Evolutionary conservation across 257 asterid genomes (phyloP), one percentile per base, ranked within the genome.

Genomic region (Nicotiana sylvestris): DNA sequence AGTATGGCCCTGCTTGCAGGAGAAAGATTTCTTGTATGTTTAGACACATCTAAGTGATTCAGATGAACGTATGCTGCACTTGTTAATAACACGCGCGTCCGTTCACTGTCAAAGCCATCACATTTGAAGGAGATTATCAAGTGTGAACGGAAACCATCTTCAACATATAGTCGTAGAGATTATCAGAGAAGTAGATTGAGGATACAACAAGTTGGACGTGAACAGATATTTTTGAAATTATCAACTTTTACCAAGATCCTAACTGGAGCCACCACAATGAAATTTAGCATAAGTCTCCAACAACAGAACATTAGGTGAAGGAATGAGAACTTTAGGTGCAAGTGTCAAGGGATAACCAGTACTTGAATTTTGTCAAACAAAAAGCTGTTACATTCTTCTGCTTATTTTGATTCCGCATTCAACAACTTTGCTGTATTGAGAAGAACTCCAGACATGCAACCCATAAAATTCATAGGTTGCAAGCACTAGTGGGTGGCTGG

Each of bases 41-140:
- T 93, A 55, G 95, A 90, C 81, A 92, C 91, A 86, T 96, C 97
- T 21, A 93, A 86, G 90, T 91, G 94, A 56, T 89, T 92, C 29
- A 96, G 91, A 90, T 94, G 99, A 87, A 96, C 92, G 85, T 83
- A 93, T 35, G 98, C 99, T 39, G 99, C 98, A 88, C 93, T 96
- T 78, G 92, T 92, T 80, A 96, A 87, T 67, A 92, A 83, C 11
- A 69, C 90, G 74, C 87, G 89, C 3, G 95, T 91, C 85, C 93
- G 82, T 85, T 94, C 97, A 85, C 99, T 96, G 98, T 82, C 86
- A 88, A 86, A 79, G 39, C 61, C 86, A 84, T 68, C 83, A 81
- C 83, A 16, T 51, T 67, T 12, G 64, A 65, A 39, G 68, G 12
- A 60, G 66, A 81, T 30, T 56, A 21, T 29, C 57, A 66, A 65